These are phyloP conservation scores for Talaromyces ruber DNA, from an alignment of 495 filamentous ascomycete genomes.

Conservation along the genomic window DNA sequence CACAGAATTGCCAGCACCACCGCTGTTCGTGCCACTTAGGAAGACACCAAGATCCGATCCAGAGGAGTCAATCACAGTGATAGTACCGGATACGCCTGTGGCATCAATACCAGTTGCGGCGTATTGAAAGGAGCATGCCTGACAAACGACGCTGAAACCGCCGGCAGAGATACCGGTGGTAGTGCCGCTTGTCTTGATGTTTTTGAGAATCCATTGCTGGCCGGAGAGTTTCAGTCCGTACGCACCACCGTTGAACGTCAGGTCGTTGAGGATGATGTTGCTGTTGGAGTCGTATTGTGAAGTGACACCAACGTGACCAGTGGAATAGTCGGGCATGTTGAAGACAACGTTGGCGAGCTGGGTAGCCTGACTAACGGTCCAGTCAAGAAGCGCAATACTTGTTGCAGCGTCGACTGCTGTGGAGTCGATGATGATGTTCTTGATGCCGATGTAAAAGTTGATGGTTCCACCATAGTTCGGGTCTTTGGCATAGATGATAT, in stretches of 20 bases:
- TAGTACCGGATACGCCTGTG: constrained; percentile 31
- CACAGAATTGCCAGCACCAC: constrained; percentile 17
- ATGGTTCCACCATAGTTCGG: constrained; percentile 22
- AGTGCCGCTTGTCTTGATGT: constrained; percentile 46
- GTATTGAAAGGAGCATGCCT: constrained; percentile 21
- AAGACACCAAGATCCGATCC: constrained; percentile 34
- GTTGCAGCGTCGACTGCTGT: constrained; percentile 15
- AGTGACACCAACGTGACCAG: constrained; percentile 56
- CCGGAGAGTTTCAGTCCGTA: constrained; percentile 53
- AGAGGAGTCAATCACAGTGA: constrained; percentile 34
- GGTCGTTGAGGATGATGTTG: constrained; percentile 36
- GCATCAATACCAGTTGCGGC: constrained; percentile 21
- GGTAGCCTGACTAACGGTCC: constrained; percentile 64
- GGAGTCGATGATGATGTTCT: constrained; percentile 33
- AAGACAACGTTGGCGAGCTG: constrained; percentile 66
- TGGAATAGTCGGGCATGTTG: constrained; percentile 47
- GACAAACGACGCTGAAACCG: constrained; percentile 18
- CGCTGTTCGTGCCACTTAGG: constrained; percentile 14
- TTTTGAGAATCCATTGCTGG: constrained; percentile 66
- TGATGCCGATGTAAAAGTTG: constrained; percentile 35
- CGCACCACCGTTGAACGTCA: constrained; percentile 57
- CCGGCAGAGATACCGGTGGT: constrained; percentile 45
- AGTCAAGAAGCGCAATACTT: constrained; percentile 33
- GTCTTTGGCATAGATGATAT: constrained; percentile 28
- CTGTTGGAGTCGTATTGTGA: constrained; percentile 52